Base-by-base conservation (phyloP, 1,139 yeast genomes). In the Kurtzmaniella natalensis region DNA sequence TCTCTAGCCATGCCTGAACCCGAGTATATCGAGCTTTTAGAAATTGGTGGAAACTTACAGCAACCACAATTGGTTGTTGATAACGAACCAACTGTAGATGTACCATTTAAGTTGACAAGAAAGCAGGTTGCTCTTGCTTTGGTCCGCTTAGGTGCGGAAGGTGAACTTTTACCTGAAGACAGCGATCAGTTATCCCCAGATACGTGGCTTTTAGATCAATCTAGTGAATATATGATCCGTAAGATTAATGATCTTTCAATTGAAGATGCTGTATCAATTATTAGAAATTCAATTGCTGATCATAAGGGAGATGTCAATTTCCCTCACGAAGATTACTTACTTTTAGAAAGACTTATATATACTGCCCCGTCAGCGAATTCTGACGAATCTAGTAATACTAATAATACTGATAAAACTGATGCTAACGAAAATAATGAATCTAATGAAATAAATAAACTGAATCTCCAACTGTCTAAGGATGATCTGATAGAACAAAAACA, bases 271-370 rank as follows among this genome's bases (percentile, higher is more conserved):
- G 43, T 64, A 3, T 47, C 49, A 5, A 59, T 68, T 6, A 45
- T 68, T 4, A 48, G 73, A 27, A 61, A 61, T 6, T 54, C 68
- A 0, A 48, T 69, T 39, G 72, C 48, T 1, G 69, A 61, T 10
- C 72, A 67, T 36, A 47, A 47, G 7, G 70, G 67, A 2, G 75
- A 69, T 41, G 70, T 67, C 18, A 69, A 69, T 40, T 66, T 60
- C 39, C 50, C 59, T 8, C 50, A 45, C 15, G 64, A 60, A 31
- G 73, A 66, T 41, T 68, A 64, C 42, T 41, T 45, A 8, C 46
- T 66, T 9, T 43, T 67, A 10, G 63, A 64, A 38, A 43, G 59
- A 18, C 46, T 68, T 31, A 45, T 68, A 5, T 40, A 48, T 19
- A 13, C 15, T 10, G 16, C 29, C 4, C 30, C 37, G 30, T n/a